Percentiles rank a stretch among this genome's conserved stretches.
These are phyloP conservation scores for Penicillium sp. DNA, from an alignment of 2,329 filamentous ascomycete species.

Conservation along the genomic window DNA sequence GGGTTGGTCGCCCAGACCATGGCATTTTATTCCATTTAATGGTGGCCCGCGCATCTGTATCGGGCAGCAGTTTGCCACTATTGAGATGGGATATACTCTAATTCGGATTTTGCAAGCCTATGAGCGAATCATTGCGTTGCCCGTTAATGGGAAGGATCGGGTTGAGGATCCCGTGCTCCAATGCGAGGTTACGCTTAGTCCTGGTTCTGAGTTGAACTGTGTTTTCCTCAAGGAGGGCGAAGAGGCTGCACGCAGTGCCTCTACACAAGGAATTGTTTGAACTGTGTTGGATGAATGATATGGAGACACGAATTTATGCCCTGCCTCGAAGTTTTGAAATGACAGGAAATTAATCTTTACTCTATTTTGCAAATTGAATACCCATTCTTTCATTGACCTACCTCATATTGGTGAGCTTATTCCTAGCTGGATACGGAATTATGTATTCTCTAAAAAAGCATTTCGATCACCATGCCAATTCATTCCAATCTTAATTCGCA, in stretches of 20 bases:
- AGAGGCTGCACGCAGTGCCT: conserved; percentile 1
- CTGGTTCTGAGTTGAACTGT: conserved; percentile 41
- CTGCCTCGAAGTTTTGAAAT: background rate
- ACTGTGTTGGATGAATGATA: background rate
- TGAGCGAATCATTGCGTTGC: conserved; percentile 37
- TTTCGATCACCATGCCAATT: background rate
- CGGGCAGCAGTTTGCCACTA: conserved; percentile 60
- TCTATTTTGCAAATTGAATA: background rate
- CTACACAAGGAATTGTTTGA: background rate
- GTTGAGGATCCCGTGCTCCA: conserved; percentile 38
- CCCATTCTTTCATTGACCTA: too few species aligned
- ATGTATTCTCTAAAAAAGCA: too few species aligned
- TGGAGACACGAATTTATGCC: background rate
- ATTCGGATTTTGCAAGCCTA: conserved; percentile 46
- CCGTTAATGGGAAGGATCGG: conserved; percentile 30
- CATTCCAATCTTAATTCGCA: background rate
- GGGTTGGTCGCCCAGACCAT: conserved; percentile 52
- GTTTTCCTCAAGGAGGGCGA: conserved; percentile 37
- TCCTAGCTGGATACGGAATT: too few species aligned
- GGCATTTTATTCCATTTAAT: conserved; percentile 57
- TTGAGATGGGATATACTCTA: conserved; percentile 56
- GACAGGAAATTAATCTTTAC: background rate
- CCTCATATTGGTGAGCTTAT: too few species aligned
- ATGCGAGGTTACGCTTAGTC: conserved; percentile 42
- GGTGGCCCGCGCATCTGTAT: conserved; percentile 56